phyloP scores from a whole-genome alignment of 805 yeast species.

The Cyberlindnera nakhonratchasimensis region DNA sequence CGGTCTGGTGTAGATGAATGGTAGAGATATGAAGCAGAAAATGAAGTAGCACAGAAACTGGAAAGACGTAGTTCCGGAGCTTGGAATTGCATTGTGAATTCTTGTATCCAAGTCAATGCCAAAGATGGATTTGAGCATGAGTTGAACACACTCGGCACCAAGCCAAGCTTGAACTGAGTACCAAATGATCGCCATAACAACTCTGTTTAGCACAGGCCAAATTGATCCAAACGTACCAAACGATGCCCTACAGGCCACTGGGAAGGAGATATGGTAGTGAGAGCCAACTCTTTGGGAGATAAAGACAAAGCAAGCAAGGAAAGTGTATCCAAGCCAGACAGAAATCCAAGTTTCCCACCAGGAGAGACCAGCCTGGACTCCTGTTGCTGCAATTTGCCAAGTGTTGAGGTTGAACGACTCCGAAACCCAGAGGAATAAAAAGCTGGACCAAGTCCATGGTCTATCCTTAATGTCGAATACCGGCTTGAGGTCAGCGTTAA shows the following conservation, averaged over 20 bases:
- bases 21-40: slow-evolving; percentile 77
- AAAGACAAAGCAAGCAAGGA: slow-evolving; percentile 67
- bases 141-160: slow-evolving; percentile 77
- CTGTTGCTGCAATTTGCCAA: slow-evolving; percentile 89
- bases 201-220: slow-evolving; percentile 88
- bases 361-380: slow-evolving; percentile 68
- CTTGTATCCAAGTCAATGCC: slow-evolving; percentile 59
- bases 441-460: slow-evolving; percentile 85
- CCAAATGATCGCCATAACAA: slow-evolving; percentile 86
- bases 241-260: slow-evolving; percentile 74
- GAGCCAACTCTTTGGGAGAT: slow-evolving; percentile 78
- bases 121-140: slow-evolving; percentile 76
- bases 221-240: slow-evolving; percentile 85
- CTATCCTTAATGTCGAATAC: slow-evolving; percentile 65
- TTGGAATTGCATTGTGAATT: slow-evolving; percentile 59
- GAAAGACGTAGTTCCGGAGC: slow-evolving; percentile 65
- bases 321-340: slow-evolving; percentile 78
- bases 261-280: slow-evolving; percentile 78
- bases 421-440: slow-evolving; percentile 78
- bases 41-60: slow-evolving; percentile 73
- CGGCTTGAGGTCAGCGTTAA: slow-evolving; percentile 74
- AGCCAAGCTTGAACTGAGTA: slow-evolving; percentile 82
- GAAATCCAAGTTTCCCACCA: slow-evolving; percentile 94
- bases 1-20: slow-evolving; percentile 78
- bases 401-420: slow-evolving; percentile 89